Evolutionary conservation across 305 asterid genomes (phyloP).

Genomic region (Rubia balearica): DNA sequence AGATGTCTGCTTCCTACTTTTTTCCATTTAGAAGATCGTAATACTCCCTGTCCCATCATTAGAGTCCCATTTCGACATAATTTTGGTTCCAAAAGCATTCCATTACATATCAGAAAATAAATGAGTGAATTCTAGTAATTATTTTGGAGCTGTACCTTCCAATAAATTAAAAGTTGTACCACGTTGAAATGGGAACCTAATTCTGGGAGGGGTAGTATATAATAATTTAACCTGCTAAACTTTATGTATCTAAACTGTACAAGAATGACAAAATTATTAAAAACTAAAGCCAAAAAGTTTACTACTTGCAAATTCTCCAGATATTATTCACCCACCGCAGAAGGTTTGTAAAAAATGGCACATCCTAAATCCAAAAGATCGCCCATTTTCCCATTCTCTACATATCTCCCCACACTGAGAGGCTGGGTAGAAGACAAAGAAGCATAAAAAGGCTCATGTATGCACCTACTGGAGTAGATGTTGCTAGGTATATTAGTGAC

Average conservation of each 20-base stretch:
- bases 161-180: neutral
- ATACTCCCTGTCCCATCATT: neutral
- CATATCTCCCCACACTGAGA: neutral
- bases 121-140: neutral
- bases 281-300: neutral
- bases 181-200: too few relatives aligned
- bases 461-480: neutral
- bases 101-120: neutral
- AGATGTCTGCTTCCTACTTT: neutral
- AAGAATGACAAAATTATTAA: neutral
- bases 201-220: neutral
- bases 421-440: neutral
- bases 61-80: neutral
- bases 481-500: neutral
- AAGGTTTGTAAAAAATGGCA: neutral
- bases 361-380: neutral
- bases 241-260: neutral
- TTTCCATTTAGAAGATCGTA: neutral
- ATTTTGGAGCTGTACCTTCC: neutral
- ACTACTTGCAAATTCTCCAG: neutral
- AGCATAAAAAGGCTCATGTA: neutral
- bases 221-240: neutral
- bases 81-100: too few relatives aligned
- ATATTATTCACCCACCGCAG: neutral
- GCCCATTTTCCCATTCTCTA: neutral